Base-by-base conservation (phyloP, 345 rosid genomes). In the Brassica carinata region DNA sequence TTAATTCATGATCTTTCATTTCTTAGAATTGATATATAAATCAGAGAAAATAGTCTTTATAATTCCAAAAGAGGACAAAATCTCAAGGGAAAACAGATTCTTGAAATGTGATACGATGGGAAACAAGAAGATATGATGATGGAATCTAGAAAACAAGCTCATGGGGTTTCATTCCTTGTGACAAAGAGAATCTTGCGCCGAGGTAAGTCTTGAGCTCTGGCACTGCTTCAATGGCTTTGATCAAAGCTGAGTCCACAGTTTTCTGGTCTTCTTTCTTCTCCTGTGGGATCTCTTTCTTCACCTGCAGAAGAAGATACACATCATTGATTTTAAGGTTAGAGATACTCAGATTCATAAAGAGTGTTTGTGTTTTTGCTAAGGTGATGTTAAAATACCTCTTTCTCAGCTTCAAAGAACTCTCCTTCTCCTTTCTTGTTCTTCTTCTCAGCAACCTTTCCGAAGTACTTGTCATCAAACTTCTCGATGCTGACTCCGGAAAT, bases 191-290 rank as follows among this genome's bases (percentile, higher is more conserved):
- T 80, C 97, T 90, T 15, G 97, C 94, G 3, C 84, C 95, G 80
- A 94, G 82, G 75, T 92, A 94, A n/a, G 85, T 75, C 89, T 86
- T 94, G 89, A 91, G 85, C 40, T 94, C 94, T 9, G 90, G 87
- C 33, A 94, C 92, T 26, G 77, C 76, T 73, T 92, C 98, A 45
- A 94, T 88, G 75, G 88, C 40, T 74, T 89, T 89, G 68, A 94
- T 77, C 78, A 94, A 63, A 9, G 86, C 71, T 8, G 91, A 29
- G 53, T 94, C 98, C 0, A 94, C 83, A 0, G 88, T 48, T 73
- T 94, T 92, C 86, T 92, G 98, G 59, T 92, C 93, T 1, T 94
- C 98, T 75, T 92, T 94, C 85, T 87, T 92, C 82, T 82, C 95
- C 65, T 87, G 88, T 1, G 98, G 98, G 8, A 92, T 78, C 13